Conservation (phyloP, 805 yeast species). For the Ogataea philodendri region DNA sequence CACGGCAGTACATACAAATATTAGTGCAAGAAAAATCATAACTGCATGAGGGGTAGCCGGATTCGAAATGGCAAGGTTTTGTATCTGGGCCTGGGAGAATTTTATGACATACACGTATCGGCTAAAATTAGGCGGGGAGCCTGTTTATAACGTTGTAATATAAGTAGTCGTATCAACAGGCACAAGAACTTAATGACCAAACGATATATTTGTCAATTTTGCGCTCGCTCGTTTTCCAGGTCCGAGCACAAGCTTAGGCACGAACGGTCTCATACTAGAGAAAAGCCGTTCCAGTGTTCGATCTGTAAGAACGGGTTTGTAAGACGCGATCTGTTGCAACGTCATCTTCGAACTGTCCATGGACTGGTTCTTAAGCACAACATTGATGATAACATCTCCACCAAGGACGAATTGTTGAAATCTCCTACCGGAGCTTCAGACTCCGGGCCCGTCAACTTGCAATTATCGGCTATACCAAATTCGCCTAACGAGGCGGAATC, state of each 20-base stretch:
- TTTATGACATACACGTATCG: slow-evolving; percentile 5
- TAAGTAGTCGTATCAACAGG: slow-evolving; percentile 7
- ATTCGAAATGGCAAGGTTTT: slow-evolving; percentile 1
- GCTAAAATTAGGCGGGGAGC: slow-evolving; percentile 14
- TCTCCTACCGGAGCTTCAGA: slow-evolving; percentile 16
- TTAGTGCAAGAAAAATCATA: not conserved
- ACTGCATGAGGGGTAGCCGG: slow-evolving; percentile 1
- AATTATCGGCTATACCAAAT: slow-evolving; percentile 4
- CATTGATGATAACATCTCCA: slow-evolving; percentile 28
- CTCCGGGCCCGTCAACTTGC: slow-evolving; percentile 1
- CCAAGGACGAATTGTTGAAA: slow-evolving; percentile 20
- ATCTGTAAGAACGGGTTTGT: slow-evolving; percentile 73
- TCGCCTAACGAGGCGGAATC: slow-evolving; percentile 6
- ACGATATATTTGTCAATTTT: slow-evolving; percentile 73
- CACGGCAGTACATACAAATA: slow-evolving; percentile 3
- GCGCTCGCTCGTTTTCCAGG: slow-evolving; percentile 77
- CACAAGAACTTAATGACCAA: slow-evolving; percentile 50
- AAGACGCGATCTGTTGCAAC: slow-evolving; percentile 68
- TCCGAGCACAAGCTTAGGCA: slow-evolving; percentile 77
- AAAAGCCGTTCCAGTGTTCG: slow-evolving; percentile 73
- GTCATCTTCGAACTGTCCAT: slow-evolving; percentile 81
- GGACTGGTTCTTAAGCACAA: slow-evolving; percentile 33
- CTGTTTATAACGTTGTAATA: slow-evolving; percentile 2
- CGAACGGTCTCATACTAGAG: slow-evolving; percentile 77
- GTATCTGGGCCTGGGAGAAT: slow-evolving; percentile 1